Percentiles rank a stretch among this genome's conserved stretches.
Evolutionary conservation across 257 asterid species (phyloP).

Genomic region (Solanum sitiens): DNA sequence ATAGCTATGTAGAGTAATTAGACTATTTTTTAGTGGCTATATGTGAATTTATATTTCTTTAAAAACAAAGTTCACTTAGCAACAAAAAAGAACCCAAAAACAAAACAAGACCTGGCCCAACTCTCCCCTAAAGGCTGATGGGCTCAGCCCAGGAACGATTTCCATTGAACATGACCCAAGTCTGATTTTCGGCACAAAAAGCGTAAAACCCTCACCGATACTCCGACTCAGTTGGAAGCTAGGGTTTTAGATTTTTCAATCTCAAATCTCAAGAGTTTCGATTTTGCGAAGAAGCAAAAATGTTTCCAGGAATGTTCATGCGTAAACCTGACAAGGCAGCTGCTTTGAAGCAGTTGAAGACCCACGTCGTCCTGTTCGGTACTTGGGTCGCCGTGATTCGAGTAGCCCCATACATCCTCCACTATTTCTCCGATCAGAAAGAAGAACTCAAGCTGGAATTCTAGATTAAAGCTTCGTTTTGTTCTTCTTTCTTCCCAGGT

Average conservation of each 20-base stretch:
- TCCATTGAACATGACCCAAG: not conserved
- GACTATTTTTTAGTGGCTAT: no score
- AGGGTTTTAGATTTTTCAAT: constrained; percentile 21
- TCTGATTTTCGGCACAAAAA: not conserved
- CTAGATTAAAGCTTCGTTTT: not conserved
- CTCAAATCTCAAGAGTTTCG: not conserved
- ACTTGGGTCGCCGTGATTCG: constrained; percentile 80
- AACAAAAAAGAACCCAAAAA: not conserved
- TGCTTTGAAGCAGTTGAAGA: constrained; percentile 88
- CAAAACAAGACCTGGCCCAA: not conserved
- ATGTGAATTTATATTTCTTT: no score
- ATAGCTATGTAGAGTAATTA: no score
- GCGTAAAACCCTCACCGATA: not conserved
- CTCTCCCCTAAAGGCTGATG: not conserved
- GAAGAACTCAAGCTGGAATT: constrained; percentile 63
- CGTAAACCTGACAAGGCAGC: constrained; percentile 81
- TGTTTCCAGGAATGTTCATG: constrained; percentile 88
- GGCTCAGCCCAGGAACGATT: not conserved
- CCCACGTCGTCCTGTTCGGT: constrained; percentile 67
- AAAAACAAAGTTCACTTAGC: not conserved
- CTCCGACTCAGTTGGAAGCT: not conserved
- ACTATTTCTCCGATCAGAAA: constrained; percentile 56
- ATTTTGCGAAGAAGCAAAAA: constrained; percentile 7
- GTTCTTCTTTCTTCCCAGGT: constrained; percentile 8
- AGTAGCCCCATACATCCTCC: constrained; percentile 62